Evolutionary conservation across 176 grass and related monocot genomes (phyloP).

Genomic region (Avena insularis): DNA sequence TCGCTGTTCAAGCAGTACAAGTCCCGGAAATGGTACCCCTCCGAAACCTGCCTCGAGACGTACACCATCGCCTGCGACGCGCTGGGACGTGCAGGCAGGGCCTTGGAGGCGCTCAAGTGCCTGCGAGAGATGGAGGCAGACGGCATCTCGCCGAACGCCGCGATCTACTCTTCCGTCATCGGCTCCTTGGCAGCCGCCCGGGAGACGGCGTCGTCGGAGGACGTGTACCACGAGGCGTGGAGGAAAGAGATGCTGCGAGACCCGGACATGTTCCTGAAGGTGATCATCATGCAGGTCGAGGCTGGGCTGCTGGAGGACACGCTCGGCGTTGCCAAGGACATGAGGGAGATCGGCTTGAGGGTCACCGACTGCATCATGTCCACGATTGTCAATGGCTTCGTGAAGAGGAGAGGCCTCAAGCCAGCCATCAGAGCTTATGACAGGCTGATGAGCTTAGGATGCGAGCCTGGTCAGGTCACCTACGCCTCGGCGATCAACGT

Average conservation of each 20-base stretch:
- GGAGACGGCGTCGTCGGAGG: constrained; percentile 56
- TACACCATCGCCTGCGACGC: constrained; percentile 71
- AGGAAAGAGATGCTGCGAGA: constrained; percentile 68
- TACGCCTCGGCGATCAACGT: constrained; percentile 87
- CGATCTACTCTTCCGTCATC: constrained; percentile 72
- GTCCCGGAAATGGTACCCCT: constrained; percentile 57
- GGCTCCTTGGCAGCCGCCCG: constrained; percentile 65
- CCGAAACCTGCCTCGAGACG: constrained; percentile 43
- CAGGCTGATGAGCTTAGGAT: constrained; percentile 55
- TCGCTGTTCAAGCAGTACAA: constrained; percentile 69
- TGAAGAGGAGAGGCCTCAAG: constrained; percentile 72
- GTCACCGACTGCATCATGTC: constrained; percentile 81
- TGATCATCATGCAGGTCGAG: constrained; percentile 79
- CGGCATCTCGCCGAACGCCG: constrained; percentile 49
- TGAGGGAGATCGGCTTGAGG: constrained; percentile 70
- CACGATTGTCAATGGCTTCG: constrained; percentile 83
- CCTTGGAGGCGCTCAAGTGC: constrained; percentile 65
- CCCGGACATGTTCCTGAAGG: constrained; percentile 78
- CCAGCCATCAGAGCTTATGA: constrained; percentile 76
- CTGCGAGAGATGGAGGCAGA: constrained; percentile 80
- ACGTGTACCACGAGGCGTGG: constrained; percentile 73
- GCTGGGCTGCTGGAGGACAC: constrained; percentile 61
- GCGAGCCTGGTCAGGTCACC: constrained; percentile 90
- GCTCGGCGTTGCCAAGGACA: constrained; percentile 60
- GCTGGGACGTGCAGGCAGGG: constrained; percentile 61